Conservation (phyloP, 257 asterid species). For the Gentiana dahurica region DNA sequence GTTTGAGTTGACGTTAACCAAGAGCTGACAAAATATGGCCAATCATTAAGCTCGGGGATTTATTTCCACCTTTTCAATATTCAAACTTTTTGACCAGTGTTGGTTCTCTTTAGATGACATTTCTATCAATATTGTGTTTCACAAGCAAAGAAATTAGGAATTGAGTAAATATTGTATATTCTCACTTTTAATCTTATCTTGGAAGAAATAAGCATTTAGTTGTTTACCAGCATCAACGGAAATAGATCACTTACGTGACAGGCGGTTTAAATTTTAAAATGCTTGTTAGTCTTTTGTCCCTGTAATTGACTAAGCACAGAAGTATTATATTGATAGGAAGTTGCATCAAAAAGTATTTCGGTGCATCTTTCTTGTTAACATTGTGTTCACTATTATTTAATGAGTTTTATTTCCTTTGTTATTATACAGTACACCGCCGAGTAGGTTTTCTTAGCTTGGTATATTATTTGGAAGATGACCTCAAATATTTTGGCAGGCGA, state of each 20-base stretch:
- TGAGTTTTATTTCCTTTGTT: background rate
- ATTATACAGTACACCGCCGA: slow-evolving; percentile 20
- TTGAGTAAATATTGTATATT: background rate
- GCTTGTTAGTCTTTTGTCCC: background rate
- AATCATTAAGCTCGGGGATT: background rate
- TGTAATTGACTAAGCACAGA: background rate
- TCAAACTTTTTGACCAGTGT: too few species aligned
- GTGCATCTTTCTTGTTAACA: background rate
- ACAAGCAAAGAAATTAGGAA: background rate
- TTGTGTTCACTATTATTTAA: background rate
- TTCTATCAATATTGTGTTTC: background rate
- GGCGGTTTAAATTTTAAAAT: background rate
- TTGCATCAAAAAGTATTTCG: background rate
- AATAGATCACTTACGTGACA: background rate
- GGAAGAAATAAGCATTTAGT: background rate
- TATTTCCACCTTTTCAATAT: too few species aligned
- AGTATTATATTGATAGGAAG: background rate
- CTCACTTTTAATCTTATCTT: background rate
- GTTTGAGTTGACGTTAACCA: too few species aligned
- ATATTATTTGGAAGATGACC: slow-evolving; percentile 51
- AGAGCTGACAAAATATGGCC: too few species aligned
- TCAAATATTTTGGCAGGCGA: slow-evolving; percentile 88
- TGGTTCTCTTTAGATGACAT: background rate
- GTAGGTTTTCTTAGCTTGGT: slow-evolving; percentile 55
- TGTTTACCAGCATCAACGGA: background rate